phyloP scores from a whole-genome alignment of 164 flowering plant species.

The Nelumbo lutea region DNA sequence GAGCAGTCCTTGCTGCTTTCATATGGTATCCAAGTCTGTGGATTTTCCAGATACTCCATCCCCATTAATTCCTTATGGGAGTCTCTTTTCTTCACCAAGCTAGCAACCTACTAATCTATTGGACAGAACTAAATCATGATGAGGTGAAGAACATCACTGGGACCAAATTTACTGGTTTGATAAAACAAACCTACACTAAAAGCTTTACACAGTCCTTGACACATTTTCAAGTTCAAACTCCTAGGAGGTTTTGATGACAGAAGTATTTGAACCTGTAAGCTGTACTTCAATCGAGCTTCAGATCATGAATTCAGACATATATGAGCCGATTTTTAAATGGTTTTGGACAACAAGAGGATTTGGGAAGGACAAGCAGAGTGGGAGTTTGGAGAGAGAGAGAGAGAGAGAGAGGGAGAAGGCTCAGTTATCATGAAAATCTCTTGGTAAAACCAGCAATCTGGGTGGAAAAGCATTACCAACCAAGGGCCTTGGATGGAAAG shows the following conservation, averaged over 20 bases:
- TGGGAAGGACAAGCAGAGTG: background rate
- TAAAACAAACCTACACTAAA: background rate
- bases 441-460: background rate
- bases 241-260: background rate
- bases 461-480: background rate
- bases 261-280: background rate
- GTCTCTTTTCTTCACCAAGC: background rate
- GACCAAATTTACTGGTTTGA: background rate
- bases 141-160: background rate
- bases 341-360: background rate
- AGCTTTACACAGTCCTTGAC: background rate
- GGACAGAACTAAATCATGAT: background rate
- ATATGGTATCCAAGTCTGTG: constrained; percentile 47
- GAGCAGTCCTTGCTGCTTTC: constrained; percentile 46
- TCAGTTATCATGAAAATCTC: background rate
- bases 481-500: background rate
- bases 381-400: background rate
- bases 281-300: background rate
- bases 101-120: background rate
- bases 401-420: too few species aligned
- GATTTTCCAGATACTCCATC: constrained; percentile 38
- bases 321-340: background rate
- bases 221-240: background rate
- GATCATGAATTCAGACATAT: background rate
- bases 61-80: background rate